Evolutionary conservation across 192 early-diverging fungal species (phyloP).

Genomic region (Podila horticola): DNA sequence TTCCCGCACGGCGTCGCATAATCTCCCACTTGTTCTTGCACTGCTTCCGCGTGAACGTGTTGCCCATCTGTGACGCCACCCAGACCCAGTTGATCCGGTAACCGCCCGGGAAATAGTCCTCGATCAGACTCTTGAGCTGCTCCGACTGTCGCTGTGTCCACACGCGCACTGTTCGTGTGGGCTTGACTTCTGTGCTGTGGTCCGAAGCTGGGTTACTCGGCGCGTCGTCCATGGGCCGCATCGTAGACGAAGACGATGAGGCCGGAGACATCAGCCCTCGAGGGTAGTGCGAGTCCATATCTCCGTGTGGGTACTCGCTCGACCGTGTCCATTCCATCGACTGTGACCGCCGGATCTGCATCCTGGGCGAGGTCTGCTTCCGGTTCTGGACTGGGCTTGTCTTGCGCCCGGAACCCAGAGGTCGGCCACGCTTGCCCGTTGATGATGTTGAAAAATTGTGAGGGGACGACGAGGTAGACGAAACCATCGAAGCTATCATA

Average conservation of each 20-base stretch:
- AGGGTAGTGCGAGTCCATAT: not conserved
- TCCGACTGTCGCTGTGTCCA: constrained; percentile 47
- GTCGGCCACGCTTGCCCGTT: not conserved
- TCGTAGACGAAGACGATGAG: not conserved
- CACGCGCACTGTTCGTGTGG: constrained; percentile 38
- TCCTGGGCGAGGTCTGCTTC: not conserved
- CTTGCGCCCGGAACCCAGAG: not conserved
- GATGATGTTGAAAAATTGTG: not conserved
- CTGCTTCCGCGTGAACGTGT: constrained; percentile 48
- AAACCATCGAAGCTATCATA: not conserved
- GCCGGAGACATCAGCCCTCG: not conserved
- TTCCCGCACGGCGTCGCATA: constrained; percentile 43
- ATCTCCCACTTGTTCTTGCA: constrained; percentile 55
- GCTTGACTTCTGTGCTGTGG: constrained; percentile 17
- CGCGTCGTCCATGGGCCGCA: not conserved
- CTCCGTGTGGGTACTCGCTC: not conserved
- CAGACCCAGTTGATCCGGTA: constrained; percentile 53
- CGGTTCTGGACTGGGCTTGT: not conserved
- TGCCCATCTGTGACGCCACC: constrained; percentile 52
- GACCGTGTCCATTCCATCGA: constrained; percentile 1
- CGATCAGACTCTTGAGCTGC: constrained; percentile 48
- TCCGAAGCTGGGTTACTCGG: not conserved
- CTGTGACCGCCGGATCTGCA: constrained; percentile 3
- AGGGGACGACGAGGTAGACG: not conserved
- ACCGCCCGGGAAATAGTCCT: constrained; percentile 44